phyloP scores from a whole-genome alignment of 306 rosid species.

The Echinosophora koreensis region DNA sequence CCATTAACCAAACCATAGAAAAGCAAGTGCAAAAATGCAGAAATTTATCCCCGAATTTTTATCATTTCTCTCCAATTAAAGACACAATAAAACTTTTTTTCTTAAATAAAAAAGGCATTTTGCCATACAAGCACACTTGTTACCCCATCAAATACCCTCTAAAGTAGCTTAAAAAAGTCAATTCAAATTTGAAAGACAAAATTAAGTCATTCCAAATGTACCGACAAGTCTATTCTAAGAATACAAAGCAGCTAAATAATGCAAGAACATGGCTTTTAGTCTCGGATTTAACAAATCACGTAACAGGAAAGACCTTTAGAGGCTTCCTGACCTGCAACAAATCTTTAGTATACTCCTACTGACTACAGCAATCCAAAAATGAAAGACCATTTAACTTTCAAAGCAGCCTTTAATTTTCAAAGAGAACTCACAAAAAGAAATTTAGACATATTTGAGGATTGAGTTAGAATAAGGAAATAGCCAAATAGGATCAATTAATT shows the following conservation, averaged over 20 bases:
- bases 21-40: slow-evolving; percentile 20
- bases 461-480: not conserved
- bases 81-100: slow-evolving; percentile 14
- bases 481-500: not conserved
- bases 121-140: slow-evolving; percentile 1
- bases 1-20: slow-evolving; percentile 35
- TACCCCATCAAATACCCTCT: slow-evolving; percentile 16
- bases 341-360: slow-evolving; percentile 20
- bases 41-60: slow-evolving; percentile 9
- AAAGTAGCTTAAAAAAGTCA: slow-evolving; percentile 24
- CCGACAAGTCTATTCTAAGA: slow-evolving; percentile 5
- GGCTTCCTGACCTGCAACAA: slow-evolving; percentile 12
- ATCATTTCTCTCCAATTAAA: slow-evolving; percentile 23
- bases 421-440: slow-evolving; percentile 25
- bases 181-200: slow-evolving; percentile 25
- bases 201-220: slow-evolving; percentile 30
- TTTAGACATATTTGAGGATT: not conserved
- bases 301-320: not conserved
- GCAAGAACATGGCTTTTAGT: slow-evolving; percentile 19
- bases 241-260: not conserved
- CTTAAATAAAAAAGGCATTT: not conserved
- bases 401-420: slow-evolving; percentile 29
- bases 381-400: slow-evolving; percentile 1
- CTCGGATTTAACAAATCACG: slow-evolving; percentile 21
- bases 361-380: slow-evolving; percentile 3